Conservation (phyloP, 2,329 filamentous ascomycete genomes). For the Verticillium albo-atrum region DNA sequence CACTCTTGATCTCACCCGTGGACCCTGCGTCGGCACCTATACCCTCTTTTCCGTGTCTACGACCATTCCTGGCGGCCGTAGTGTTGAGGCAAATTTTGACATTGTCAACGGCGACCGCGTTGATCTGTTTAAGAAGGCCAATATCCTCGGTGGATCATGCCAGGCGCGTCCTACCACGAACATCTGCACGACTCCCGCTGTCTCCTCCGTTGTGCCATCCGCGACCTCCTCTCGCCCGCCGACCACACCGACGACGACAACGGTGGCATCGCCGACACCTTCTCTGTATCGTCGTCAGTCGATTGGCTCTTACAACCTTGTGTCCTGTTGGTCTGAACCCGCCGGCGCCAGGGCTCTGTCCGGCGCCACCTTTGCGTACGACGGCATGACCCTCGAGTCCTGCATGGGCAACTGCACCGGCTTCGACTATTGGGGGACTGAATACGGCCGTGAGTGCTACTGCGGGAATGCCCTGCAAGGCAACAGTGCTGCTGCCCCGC, state of each 20-base stretch:
- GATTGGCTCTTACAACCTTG: slow-evolving; percentile 38
- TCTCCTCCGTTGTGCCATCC: not conserved
- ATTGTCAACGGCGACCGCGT: slow-evolving; percentile 34
- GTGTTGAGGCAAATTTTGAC: slow-evolving; percentile 40
- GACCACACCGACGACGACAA: slow-evolving; percentile 21
- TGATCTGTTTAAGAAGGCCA: slow-evolving; percentile 45
- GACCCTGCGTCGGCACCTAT: slow-evolving; percentile 40
- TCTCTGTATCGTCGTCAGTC: slow-evolving; percentile 29
- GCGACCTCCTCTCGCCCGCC: slow-evolving; percentile 10
- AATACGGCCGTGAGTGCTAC: slow-evolving; percentile 49
- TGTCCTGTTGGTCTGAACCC: slow-evolving; percentile 46
- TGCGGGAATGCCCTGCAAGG: slow-evolving; percentile 35
- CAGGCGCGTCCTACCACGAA: slow-evolving; percentile 30
- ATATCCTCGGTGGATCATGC: slow-evolving; percentile 40
- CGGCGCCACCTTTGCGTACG: slow-evolving; percentile 34
- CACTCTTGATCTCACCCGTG: slow-evolving; percentile 34
- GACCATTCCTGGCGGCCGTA: slow-evolving; percentile 38
- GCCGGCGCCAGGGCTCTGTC: slow-evolving; percentile 36
- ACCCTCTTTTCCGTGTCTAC: slow-evolving; percentile 41
- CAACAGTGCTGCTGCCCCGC: slow-evolving; percentile 20
- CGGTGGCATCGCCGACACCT: slow-evolving; percentile 19
- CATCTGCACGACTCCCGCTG: slow-evolving; percentile 14
- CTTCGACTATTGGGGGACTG: slow-evolving; percentile 44
- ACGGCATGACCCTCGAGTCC: slow-evolving; percentile 44
- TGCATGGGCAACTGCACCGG: slow-evolving; percentile 41